Conservation (phyloP, 1,284 basidiomycete genomes). For the Pseudozyma hubeiensis region DNA sequence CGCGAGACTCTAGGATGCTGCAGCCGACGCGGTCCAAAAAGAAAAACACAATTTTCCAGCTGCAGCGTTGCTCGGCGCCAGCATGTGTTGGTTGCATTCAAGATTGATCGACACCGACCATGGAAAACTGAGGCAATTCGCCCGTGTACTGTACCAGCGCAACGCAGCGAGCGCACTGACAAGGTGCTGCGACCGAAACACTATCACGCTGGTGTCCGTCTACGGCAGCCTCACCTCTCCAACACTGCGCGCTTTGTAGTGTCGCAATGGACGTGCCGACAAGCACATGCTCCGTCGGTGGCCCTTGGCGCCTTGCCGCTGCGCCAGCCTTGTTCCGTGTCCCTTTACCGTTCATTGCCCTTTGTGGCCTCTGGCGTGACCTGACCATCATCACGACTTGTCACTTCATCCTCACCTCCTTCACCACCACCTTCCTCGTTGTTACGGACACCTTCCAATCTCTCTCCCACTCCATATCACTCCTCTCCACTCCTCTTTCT, state of each 20-base stretch:
- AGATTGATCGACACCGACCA: conserved; percentile 14
- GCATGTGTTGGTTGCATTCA: conserved; percentile 5
- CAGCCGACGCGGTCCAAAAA: neutral
- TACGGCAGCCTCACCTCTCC: too few species aligned
- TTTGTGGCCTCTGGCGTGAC: neutral
- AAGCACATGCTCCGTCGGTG: neutral
- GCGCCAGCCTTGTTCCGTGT: conserved; percentile 1
- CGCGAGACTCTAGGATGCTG: neutral
- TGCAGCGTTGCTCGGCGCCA: conserved; percentile 15
- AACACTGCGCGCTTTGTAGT: too few species aligned
- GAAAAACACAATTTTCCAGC: neutral
- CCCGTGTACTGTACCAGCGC: neutral
- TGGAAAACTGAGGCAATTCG: neutral
- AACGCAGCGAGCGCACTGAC: neutral
- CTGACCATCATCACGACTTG: neutral
- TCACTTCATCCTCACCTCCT: neutral
- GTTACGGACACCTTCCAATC: neutral
- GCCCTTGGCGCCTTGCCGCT: neutral
- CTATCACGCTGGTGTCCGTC: too few species aligned
- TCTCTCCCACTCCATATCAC: conserved; percentile 11
- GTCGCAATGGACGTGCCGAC: neutral
- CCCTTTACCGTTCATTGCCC: neutral
- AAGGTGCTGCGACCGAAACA: neutral
- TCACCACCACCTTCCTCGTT: conserved; percentile 10
- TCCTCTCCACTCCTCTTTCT: conserved; percentile 1